Evolutionary conservation across 306 rosid genomes (phyloP), one percentile per base, ranked within the genome.

Genomic region (Notholithocarpus densiflorus): DNA sequence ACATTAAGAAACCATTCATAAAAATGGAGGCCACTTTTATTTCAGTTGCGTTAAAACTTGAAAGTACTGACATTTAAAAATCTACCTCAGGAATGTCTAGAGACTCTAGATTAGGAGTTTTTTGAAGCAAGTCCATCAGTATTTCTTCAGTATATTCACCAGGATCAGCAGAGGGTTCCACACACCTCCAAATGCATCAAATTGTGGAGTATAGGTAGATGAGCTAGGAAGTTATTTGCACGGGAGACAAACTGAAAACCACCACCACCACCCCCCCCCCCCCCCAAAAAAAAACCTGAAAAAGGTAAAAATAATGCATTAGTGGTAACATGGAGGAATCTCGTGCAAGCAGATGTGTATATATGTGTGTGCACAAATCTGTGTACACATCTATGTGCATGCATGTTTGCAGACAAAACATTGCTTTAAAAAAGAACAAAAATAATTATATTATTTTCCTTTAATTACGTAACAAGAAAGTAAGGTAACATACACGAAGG

Each of bases 111-210:
- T 60, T 71, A 71, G 81, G 85, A 52, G 78, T 60, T 61, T 53
- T 82, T 23, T 56, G 62, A 64, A 82, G 85, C 76, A 82, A 71
- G 62, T 62, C 54, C 74, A 72, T 62, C 40, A 82, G 20, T 14
- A 17, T 27, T 13, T 34, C 53, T 27, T 17, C 40, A 20, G 75
- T 76, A 53, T 1, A 26, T 40, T 40, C 48, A 10, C 71, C 17
- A 4, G 0, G 5, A 12, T 3, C 3, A 31, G 34, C 34, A 31
- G 34, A 31, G 34, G 34, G 5, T 31, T 31, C 34, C 34, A 31
- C 34, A 31, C 81, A 82, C 62, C n/a, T 17, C 15, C 53, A 76
- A 65, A 61, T 71, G 77, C 21, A 57, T 76, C 74, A 71, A 70
- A 71, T 76, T 76, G 64, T 61, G 26, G 76, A 81, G 76, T 8